Percentiles rank a stretch among this genome's conserved stretches.
Conservation (phyloP, 345 rosid genomes). For the Draba incana region DNA sequence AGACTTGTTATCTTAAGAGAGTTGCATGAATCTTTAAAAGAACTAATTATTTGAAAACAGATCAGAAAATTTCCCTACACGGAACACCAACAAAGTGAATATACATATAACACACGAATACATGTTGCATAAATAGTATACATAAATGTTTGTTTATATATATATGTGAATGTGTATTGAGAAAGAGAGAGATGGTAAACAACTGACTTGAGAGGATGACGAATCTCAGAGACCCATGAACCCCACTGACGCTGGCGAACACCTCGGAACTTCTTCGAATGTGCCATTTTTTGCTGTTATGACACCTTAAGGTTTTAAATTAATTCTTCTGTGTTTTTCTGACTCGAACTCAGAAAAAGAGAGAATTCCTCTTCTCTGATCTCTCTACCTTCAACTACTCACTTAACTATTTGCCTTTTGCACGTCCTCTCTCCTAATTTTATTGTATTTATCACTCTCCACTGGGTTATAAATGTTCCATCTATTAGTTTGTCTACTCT, state of each 20-base stretch:
- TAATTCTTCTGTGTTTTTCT: constrained; percentile 16
- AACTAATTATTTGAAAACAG: too few relatives aligned
- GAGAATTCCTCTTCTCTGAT: constrained; percentile 5
- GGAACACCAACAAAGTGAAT: too few relatives aligned
- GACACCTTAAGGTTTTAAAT: constrained; percentile 1
- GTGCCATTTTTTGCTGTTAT: constrained; percentile 56
- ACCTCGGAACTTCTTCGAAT: constrained; percentile 76
- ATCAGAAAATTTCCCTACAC: too few relatives aligned
- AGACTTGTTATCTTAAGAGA: too few relatives aligned
- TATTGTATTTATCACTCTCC: constrained; percentile 9
- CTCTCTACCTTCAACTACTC: constrained; percentile 20
- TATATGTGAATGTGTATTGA: neutral
- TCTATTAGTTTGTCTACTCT: too few relatives aligned
- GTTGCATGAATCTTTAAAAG: too few relatives aligned
- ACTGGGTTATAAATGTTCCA: neutral
- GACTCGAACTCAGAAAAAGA: constrained; percentile 29
- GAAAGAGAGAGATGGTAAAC: constrained; percentile 8
- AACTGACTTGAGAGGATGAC: constrained; percentile 71
- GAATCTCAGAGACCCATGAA: constrained; percentile 88
- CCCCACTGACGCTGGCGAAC: constrained; percentile 96
- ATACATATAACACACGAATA: too few relatives aligned
- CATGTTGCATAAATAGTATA: neutral
- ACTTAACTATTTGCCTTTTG: constrained; percentile 19
- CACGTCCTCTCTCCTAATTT: constrained; percentile 16
- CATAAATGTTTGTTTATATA: neutral